Conservation (phyloP, 2,329 filamentous ascomycete species). For the Fusarium sp. region DNA sequence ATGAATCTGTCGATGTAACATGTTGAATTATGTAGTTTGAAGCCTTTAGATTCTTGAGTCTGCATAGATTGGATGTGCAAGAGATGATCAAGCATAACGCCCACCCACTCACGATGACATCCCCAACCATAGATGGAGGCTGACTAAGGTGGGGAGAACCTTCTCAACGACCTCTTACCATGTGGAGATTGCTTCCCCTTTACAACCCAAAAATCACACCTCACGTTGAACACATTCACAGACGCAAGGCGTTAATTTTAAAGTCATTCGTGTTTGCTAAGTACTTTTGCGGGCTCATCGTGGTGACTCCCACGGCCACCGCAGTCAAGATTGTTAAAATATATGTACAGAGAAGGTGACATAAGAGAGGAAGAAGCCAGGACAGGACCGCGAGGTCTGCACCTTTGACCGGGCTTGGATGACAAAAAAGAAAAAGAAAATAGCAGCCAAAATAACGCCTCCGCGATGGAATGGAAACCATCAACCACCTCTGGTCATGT, state of each 20-base stretch:
- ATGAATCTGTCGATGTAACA: not conserved
- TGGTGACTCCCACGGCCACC: not conserved
- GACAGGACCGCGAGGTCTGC: constrained; percentile 3
- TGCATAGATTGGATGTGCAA: not conserved
- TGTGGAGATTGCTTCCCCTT: not conserved
- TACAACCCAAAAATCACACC: not conserved
- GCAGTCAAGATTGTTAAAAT: constrained; percentile 15
- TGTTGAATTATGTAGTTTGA: not conserved
- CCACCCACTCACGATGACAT: not conserved
- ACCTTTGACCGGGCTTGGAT: constrained; percentile 9
- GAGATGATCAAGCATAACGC: not conserved
- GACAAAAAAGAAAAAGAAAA: not conserved
- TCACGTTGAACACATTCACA: not conserved
- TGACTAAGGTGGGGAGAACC: constrained; percentile 28
- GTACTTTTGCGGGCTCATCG: constrained; percentile 17
- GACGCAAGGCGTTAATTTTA: not conserved
- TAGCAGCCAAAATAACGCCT: constrained; percentile 21
- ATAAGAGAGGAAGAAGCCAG: constrained; percentile 21
- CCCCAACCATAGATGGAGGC: not conserved
- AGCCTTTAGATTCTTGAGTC: not conserved
- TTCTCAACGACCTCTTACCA: constrained; percentile 16
- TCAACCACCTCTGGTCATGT: not conserved
- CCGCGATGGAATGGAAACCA: not conserved
- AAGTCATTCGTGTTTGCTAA: constrained; percentile 20
- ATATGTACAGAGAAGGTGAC: constrained; percentile 38